Conservation (phyloP, 768 basidiomycete species). For the Suillus fuscotomentosus region DNA sequence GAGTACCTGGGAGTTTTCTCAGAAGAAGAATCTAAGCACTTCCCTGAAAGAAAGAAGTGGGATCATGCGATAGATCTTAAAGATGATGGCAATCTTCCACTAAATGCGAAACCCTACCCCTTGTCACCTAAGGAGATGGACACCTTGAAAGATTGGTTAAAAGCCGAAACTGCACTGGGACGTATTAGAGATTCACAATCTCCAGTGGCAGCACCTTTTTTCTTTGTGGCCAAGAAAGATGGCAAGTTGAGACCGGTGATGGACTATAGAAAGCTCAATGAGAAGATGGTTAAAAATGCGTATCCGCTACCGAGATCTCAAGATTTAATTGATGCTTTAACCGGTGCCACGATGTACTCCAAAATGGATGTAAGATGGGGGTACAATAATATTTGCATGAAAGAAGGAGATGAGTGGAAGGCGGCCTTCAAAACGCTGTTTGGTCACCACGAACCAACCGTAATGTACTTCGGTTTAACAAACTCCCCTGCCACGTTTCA, state of each 20-base stretch:
- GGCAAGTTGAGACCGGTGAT: no score
- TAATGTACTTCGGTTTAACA: conserved; percentile 38
- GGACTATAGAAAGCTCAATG: no score
- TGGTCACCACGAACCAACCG: conserved; percentile 39
- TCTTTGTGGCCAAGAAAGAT: no score
- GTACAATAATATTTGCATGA: conserved; percentile 20
- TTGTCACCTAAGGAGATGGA: no score
- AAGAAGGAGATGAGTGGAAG: conserved; percentile 42
- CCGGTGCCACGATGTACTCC: background rate
- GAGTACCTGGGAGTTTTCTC: background rate
- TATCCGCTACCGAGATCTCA: background rate
- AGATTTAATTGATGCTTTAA: background rate
- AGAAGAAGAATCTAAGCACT: background rate
- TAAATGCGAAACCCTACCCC: no score
- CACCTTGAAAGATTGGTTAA: no score
- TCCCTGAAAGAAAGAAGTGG: conserved; percentile 5
- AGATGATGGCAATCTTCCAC: no score
- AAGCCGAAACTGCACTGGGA: no score
- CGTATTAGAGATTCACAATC: no score
- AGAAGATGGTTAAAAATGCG: no score
- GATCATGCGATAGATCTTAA: no score
- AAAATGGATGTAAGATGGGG: conserved; percentile 5
- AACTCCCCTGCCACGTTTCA: conserved; percentile 41
- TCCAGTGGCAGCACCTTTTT: no score
- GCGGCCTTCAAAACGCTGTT: conserved; percentile 36